A percentile compares a stretch with the other conserved stretches of the same genome.
These are phyloP conservation scores for Cerioporus squamosus DNA, from an alignment of 1,284 basidiomycete genomes.

Conservation along the genomic window DNA sequence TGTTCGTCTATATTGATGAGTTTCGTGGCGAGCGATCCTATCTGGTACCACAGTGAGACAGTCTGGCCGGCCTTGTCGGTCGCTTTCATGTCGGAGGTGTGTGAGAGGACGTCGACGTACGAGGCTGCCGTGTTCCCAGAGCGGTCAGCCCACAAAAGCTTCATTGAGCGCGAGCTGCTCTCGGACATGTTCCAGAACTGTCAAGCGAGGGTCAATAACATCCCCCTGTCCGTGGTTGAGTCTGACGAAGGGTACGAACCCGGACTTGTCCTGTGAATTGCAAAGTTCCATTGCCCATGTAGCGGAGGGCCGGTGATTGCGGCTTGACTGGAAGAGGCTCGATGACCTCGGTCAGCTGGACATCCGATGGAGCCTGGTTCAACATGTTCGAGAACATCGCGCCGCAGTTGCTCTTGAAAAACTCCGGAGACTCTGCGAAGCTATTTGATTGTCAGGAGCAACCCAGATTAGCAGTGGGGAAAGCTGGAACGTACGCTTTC, in stretches of 20 bases:
- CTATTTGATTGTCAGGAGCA: background rate
- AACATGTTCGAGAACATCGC: slow-evolving; percentile 30
- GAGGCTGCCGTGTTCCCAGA: background rate
- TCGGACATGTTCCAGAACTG: slow-evolving; percentile 3
- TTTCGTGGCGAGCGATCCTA: background rate
- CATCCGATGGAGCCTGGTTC: slow-evolving; percentile 25
- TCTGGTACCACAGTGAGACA: background rate
- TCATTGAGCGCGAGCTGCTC: background rate
- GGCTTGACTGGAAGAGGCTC: slow-evolving; percentile 29
- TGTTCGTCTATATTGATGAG: background rate
- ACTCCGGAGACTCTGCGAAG: slow-evolving; percentile 2
- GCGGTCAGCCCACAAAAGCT: background rate
- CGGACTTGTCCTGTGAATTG: slow-evolving; percentile 3
- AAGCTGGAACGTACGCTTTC: background rate
- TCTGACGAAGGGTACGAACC: background rate
- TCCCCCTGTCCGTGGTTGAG: no score
- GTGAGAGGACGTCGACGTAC: background rate
- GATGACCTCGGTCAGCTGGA: slow-evolving; percentile 26
- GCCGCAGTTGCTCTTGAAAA: slow-evolving; percentile 22
- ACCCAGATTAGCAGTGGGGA: background rate
- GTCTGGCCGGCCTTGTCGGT: background rate
- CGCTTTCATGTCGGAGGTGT: background rate
- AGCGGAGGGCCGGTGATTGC: background rate
- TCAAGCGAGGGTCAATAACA: background rate
- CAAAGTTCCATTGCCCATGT: slow-evolving; percentile 7